These are phyloP conservation scores for Sporothrix variecibatus DNA, from an alignment of 2,329 filamentous ascomycete genomes.

Conservation along the genomic window DNA sequence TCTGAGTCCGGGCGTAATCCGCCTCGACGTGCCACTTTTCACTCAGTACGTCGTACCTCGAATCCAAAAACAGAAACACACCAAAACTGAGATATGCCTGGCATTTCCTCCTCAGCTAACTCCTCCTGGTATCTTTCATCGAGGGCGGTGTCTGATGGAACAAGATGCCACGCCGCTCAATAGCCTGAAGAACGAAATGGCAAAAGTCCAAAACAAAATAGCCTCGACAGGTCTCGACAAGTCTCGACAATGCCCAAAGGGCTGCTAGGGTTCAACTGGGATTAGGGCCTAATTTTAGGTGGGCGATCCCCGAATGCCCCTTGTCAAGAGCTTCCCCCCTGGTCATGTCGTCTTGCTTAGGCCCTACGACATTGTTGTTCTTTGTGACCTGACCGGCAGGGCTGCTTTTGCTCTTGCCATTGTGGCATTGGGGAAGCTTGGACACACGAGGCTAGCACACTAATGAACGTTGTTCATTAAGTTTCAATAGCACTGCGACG, in stretches of 20 bases:
- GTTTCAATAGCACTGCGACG: constrained; percentile 8
- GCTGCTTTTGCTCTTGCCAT: background rate
- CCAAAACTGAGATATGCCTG: background rate
- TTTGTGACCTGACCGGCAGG: background rate
- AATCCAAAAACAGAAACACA: background rate
- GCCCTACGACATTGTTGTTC: no score
- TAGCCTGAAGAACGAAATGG: background rate
- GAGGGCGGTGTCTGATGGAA: constrained; percentile 19
- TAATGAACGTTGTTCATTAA: background rate
- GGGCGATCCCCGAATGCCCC: background rate
- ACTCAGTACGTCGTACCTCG: no score
- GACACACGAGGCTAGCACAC: background rate
- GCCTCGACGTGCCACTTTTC: background rate
- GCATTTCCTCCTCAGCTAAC: background rate
- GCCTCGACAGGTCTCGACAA: background rate
- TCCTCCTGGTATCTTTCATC: background rate
- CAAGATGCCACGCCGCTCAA: background rate
- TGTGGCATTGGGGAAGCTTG: background rate
- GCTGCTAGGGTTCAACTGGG: background rate
- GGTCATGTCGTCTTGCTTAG: no score
- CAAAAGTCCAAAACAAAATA: background rate
- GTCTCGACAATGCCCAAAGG: background rate
- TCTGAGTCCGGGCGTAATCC: background rate
- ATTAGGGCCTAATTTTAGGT: background rate
- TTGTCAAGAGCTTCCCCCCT: no score